Percentiles rank a stretch among this genome's conserved stretches.
Evolutionary conservation across 1,284 basidiomycete genomes (phyloP).

Genomic region (Violaceomyces palustris): DNA sequence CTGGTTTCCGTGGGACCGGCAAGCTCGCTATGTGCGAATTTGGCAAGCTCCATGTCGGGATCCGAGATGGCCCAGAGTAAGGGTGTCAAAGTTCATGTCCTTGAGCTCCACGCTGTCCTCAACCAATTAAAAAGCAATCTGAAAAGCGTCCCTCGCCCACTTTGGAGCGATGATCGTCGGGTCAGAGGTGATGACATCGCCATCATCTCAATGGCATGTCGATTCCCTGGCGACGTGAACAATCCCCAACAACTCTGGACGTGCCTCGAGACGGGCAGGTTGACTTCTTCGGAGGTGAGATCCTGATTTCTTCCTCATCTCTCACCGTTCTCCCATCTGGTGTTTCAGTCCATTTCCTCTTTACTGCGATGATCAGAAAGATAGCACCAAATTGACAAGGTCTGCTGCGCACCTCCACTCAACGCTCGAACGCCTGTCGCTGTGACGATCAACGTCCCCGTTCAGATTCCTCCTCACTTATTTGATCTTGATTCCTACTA

Average conservation of each 20-base stretch:
- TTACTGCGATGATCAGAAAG: no score
- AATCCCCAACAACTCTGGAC: slow-evolving; percentile 26
- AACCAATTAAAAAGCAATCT: background rate
- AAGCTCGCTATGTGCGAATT: background rate
- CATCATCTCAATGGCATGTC: slow-evolving; percentile 30
- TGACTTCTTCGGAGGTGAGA: slow-evolving; percentile 12
- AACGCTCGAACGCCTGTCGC: no score
- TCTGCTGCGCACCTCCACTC: no score
- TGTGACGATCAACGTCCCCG: no score
- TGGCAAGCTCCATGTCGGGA: background rate
- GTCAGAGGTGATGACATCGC: slow-evolving; percentile 21
- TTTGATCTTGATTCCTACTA: slow-evolving; percentile 30
- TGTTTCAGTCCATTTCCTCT: no score
- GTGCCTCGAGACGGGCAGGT: slow-evolving; percentile 19
- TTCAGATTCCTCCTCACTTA: slow-evolving; percentile 22
- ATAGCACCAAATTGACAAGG: no score
- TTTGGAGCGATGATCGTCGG: background rate
- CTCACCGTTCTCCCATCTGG: no score
- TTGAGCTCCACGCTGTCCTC: background rate
- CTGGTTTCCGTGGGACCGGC: background rate
- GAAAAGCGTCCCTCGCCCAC: background rate
- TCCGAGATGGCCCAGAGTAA: background rate
- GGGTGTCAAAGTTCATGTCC: background rate
- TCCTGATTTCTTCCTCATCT: no score
- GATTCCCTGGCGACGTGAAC: slow-evolving; percentile 27